Base-by-base conservation (phyloP, 2,329 filamentous ascomycete genomes). In the Ceratocystis diversiconidia region DNA sequence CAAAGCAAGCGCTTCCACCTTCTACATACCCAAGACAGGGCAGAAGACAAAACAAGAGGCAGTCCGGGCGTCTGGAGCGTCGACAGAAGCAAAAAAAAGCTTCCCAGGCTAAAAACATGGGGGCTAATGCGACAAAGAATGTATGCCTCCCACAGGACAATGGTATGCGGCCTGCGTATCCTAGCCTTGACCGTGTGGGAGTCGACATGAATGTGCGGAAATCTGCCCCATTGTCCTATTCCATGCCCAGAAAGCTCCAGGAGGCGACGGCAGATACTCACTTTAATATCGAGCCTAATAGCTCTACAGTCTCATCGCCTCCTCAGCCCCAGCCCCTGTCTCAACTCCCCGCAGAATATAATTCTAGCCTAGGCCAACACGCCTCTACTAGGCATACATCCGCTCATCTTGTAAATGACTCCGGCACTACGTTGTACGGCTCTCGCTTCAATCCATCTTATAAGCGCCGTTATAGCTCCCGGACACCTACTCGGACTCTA, bases 401-500 rank as follows among this genome's bases (percentile, higher is more conserved):
- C 52, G 41, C 60, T 4, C 32, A 41, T 25, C 44, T 3, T n/a
- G 36, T 19, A 30, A 30, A 61, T 48, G 25, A 59, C 55, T 36
- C 55, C 55, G 55, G 19, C 55, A 19, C 4, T 10, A 17, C 28
- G 22, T 36, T 46, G 28, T 65, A 62, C 59, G 60, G 59, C 19
- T 65, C 64, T 10, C 64, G 17, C 12, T 65, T 65, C 32, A 57
- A 65, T 25, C 64, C 64, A 6, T 48, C 32, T 1, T 36, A 59
- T 25, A 59, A 59, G 30, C 55, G 55, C 5, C 15, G 55, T 52
- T 41, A 41, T 12, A 15, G n/a, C 12, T 6, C 28, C 12, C 28
- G 17, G 25, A n/a, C 55, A 28, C 30, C 15, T n/a, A 3, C 17
- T 8, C 55, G 15, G 8, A 30, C 17, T 6, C 17, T 15, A n/a